These are phyloP conservation scores for Ramularia endophylla DNA, from an alignment of 2,329 filamentous ascomycete genomes.

Conservation along the genomic window DNA sequence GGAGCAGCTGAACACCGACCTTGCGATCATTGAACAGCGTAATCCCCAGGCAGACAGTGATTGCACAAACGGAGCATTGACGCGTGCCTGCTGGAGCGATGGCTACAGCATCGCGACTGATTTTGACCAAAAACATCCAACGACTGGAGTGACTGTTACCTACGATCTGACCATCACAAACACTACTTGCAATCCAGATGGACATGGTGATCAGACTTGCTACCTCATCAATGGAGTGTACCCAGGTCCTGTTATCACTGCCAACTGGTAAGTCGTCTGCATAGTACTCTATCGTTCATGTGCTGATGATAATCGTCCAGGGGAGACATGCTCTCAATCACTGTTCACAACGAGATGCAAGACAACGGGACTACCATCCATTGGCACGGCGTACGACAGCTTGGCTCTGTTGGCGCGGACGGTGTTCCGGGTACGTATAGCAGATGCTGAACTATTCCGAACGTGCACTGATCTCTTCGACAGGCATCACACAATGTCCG, in stretches of 20 bases:
- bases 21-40: constrained; percentile 18
- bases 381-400: constrained; percentile 56
- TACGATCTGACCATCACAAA: constrained; percentile 32
- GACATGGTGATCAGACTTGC: constrained; percentile 20
- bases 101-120: constrained; percentile 42
- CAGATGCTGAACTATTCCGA: too few relatives aligned
- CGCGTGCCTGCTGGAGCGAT: constrained; percentile 37
- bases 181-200: constrained; percentile 37
- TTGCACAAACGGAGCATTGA: constrained; percentile 37
- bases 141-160: constrained; percentile 32
- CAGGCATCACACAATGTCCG: constrained; percentile 38
- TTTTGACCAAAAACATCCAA: constrained; percentile 39
- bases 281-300: too few relatives aligned
- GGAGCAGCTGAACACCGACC: constrained; percentile 22
- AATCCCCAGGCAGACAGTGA: constrained; percentile 8
- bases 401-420: constrained; percentile 49
- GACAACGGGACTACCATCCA: constrained; percentile 56
- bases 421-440: constrained; percentile 30
- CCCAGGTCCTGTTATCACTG: constrained; percentile 54
- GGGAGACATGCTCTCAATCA: constrained; percentile 32
- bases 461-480: constrained; percentile 47
- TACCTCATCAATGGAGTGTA: constrained; percentile 58
- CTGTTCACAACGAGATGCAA: constrained; percentile 46
- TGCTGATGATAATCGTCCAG: constrained; percentile 14
- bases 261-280: constrained; percentile 15